Evolutionary conservation across 805 yeast genomes (phyloP), one percentile per base, ranked within the genome.

Genomic region (Myxozyma kluyveri): DNA sequence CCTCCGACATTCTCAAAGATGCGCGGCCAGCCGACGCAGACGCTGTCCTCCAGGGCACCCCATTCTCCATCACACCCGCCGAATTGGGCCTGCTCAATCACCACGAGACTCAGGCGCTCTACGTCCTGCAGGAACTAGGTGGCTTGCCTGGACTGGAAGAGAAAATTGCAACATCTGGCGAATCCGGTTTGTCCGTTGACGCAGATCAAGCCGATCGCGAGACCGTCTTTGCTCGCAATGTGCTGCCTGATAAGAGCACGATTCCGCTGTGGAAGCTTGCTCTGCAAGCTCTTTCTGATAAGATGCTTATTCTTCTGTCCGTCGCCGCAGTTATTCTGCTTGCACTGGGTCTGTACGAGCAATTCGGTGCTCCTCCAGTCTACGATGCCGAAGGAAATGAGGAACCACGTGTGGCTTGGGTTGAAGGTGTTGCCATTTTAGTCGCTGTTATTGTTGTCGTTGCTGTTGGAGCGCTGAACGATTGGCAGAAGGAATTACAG

Each of bases 361-460:
- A 95, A 1, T 85, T 89, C 71, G 96, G 95, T 38, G 86, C 86
- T 59, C 89, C 84, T 0, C 75, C 87, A 0, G 81, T 80, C 64
- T 79, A 78, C 62, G 96, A 91, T 67, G 81, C 78, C 4, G 87
- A 88, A 58, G 96, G 96, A 24, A 75, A 80, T 21, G 74, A 80
- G 19, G 68, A 82, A 49, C 96, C 97, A 17, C 80, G 82, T 63
- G 95, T 93, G 29, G 96, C 91, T 63, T 93, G 98, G 57, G 96
- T 95, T 43, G 99, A 93, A 73, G 99, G 99, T 61, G 96, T 90
- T 35, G 99, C 99, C 37, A 93, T 93, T 65, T 79, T 93, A 61
- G 85, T 85, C 3, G 99, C 99, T 19, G 86, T 93, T 22, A 63
- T 81, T 3, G 91, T 93, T 54, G 98, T 93, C 31, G 96, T 91